A percentile compares a stretch with the other conserved stretches of the same genome.
Conservation (phyloP, 345 rosid genomes). For the Rhizophora mangle region DNA sequence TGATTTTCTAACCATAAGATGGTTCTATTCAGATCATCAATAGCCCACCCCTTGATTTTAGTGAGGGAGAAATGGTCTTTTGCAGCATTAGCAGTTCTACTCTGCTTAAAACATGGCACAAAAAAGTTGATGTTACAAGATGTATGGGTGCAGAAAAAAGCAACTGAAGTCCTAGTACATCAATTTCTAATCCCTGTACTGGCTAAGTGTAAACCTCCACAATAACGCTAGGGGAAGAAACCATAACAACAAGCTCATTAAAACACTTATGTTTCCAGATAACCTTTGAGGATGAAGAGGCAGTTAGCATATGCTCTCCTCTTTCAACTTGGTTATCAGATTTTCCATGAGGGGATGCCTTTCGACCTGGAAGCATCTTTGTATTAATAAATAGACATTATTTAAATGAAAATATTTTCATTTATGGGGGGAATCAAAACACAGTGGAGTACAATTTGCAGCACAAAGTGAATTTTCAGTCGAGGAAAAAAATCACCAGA, state of each 20-base stretch:
- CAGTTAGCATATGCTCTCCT: constrained; percentile 35
- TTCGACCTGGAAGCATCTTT: constrained; percentile 45
- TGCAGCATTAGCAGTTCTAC: constrained; percentile 26
- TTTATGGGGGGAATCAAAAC: background rate
- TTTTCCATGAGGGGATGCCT: constrained; percentile 33
- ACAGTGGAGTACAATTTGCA: background rate
- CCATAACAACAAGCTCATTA: background rate
- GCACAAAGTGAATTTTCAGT: no score
- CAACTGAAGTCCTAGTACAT: no score
- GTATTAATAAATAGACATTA: constrained; percentile 23
- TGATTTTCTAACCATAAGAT: constrained; percentile 76
- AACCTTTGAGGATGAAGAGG: constrained; percentile 51
- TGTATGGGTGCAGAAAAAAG: background rate
- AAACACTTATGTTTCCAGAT: constrained; percentile 10
- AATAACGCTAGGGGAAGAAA: background rate
- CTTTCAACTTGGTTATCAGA: constrained; percentile 44
- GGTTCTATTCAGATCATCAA: constrained; percentile 64
- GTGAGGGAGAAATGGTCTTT: constrained; percentile 41
- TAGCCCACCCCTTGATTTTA: constrained; percentile 68
- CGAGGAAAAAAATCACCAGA: no score
- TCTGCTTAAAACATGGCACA: constrained; percentile 36
- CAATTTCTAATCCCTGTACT: background rate
- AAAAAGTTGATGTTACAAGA: constrained; percentile 4
- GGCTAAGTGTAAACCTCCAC: background rate
- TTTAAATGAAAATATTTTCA: background rate